Base-by-base conservation (phyloP, 768 basidiomycete species). In the Amanita rubescens region DNA sequence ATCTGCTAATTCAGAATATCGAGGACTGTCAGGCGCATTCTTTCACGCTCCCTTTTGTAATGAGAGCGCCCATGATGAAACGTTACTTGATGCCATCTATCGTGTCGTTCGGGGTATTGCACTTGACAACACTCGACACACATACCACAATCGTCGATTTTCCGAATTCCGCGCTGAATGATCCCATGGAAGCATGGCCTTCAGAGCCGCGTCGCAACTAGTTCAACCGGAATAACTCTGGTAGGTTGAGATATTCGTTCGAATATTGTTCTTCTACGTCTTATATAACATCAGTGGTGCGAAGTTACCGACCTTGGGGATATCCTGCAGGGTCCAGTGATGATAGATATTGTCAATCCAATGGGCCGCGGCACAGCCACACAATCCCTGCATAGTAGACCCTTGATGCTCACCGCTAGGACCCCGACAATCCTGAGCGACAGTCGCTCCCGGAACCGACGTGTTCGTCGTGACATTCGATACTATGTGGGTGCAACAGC, bases 321-420 rank as follows among this genome's bases (percentile, higher is more conserved):
- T 12, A 39, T 20, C 35, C 34, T 50, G 49, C 49, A 50, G 49
- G 49, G 49, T 50, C 49, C 37, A 24, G 10, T 19, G 44, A 46
- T 45, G 44, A 17, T 32, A 35, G 34, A 15, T 41, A 22, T n/a
- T 17, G 49, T 37, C 27, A 50, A 30, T 27, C 49, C 49, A 50
- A 50, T 50, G 37, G 25, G 9, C 38, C 25, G 20, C 25, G 37
- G 49, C 49, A 50, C 49, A 50, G 49, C 49, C 49, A 50, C 49
- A 10, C 22, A 10, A 46, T 39, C 49, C 49, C 37, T 50, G 37
- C 34, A 39, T 12, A 15, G 14, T 39, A 34, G 49, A 50, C 49
- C 49, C 49, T 50, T 50, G 49, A 50, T 50, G 25, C 25, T 50
- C 34, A 34, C 27, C n/a, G 20, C 17, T 14, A 46, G 47, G 49